Percentiles rank a stretch among this genome's conserved stretches.
These are phyloP conservation scores for Aspergillus bertholletiae DNA, from an alignment of 495 filamentous ascomycete genomes.

Conservation along the genomic window DNA sequence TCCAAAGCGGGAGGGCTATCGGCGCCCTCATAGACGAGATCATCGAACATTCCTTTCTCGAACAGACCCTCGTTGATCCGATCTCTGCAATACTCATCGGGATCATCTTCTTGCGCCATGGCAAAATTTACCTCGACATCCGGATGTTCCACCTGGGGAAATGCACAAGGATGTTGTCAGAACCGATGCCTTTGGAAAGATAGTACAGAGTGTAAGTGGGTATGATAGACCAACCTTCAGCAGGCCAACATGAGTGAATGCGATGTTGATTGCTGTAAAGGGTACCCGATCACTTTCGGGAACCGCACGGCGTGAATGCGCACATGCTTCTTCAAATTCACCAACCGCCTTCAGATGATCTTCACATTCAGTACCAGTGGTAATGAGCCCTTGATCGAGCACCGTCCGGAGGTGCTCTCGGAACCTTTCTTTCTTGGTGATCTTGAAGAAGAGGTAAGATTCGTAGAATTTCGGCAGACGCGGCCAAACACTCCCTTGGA, in stretches of 20 bases:
- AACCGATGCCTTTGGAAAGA: background rate
- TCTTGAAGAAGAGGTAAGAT: constrained; percentile 28
- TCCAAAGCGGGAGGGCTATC: constrained; percentile 1
- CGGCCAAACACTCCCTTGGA: constrained; percentile 19
- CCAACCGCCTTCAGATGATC: background rate
- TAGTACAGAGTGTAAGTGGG: background rate
- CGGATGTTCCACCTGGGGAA: background rate
- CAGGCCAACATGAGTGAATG: background rate
- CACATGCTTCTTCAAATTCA: background rate
- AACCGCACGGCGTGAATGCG: constrained; percentile 2
- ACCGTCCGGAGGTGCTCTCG: constrained; percentile 16
- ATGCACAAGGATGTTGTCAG: background rate
- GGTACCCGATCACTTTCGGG: background rate
- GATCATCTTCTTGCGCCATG: background rate
- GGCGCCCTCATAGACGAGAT: constrained; percentile 5
- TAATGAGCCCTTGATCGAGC: constrained; percentile 20
- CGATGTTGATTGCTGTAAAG: constrained; percentile 22
- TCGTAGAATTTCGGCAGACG: constrained; percentile 33
- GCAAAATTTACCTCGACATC: background rate
- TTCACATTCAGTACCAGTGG: background rate
- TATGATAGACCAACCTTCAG: background rate
- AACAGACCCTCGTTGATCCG: constrained; percentile 1
- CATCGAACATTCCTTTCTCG: constrained; percentile 9
- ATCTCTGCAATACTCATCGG: constrained; percentile 2
- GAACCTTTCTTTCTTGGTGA: constrained; percentile 23